Evolutionary conservation across 495 filamentous ascomycete genomes (phyloP).

Genomic region (Pyrenula massariospora): DNA sequence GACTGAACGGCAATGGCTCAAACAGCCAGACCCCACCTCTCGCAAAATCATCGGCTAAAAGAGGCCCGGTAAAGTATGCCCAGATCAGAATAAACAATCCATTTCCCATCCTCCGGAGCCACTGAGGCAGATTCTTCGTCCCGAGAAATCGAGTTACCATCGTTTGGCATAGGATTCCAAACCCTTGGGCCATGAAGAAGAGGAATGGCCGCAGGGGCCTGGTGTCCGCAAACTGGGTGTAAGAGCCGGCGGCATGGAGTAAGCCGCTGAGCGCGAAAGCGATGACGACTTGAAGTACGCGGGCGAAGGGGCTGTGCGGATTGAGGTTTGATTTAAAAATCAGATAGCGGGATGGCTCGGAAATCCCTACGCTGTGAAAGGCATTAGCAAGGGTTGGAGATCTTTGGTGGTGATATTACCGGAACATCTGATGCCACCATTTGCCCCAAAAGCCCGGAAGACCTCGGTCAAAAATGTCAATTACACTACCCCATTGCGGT

Average conservation of each 20-base stretch:
- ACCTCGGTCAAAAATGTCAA: conserved; percentile 50
- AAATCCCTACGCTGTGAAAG: too few relatives aligned
- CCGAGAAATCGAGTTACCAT: conserved; percentile 13
- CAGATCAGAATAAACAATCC: conserved; percentile 39
- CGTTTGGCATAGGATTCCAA: conserved; percentile 32
- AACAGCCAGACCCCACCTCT: conserved; percentile 50
- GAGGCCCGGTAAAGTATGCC: conserved; percentile 40
- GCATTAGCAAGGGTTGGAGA: too few relatives aligned
- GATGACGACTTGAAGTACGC: conserved; percentile 21
- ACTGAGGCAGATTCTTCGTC: conserved; percentile 18
- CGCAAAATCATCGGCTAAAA: conserved; percentile 51
- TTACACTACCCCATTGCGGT: conserved; percentile 44
- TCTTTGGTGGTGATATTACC: too few relatives aligned
- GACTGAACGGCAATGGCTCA: conserved; percentile 59
- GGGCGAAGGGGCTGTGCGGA: conserved; percentile 6
- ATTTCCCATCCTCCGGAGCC: conserved; percentile 36
- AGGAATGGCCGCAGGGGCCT: conserved; percentile 29
- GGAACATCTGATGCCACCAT: conserved; percentile 88
- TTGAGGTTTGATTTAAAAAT: conserved; percentile 2
- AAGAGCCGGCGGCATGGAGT: conserved; percentile 47
- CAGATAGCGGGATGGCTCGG: conserved; percentile 40
- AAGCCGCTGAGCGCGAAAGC: conserved; percentile 49
- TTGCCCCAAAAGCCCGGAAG: conserved; percentile 67
- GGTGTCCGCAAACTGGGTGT: conserved; percentile 35
- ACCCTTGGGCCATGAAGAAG: conserved; percentile 46